Base-by-base conservation (phyloP, 257 asterid species). In the Capsicum rhomboideum region DNA sequence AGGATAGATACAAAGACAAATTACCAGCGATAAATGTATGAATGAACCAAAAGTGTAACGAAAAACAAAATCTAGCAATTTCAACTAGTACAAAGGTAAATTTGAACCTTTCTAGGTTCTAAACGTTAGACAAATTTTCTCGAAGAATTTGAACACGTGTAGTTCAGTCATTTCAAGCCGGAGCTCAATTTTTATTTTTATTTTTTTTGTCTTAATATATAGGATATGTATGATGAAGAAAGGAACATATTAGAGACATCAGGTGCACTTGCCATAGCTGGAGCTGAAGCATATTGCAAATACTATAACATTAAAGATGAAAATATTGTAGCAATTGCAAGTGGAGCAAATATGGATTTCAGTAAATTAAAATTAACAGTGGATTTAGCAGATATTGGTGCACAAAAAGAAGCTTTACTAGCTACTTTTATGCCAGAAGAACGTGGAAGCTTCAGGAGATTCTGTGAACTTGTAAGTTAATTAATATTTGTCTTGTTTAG, bases 331-430 rank as follows among this genome's bases (percentile, higher is more conserved):
- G 97, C 97, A 59, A 89, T 96, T 88, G 92, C 99, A 21, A 94
- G 95, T 78, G 99, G 99, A 78, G 99, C 99, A 29, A 96, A 96
- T 90, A 93, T 96, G 97, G 94, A 94, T 64, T 94, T 96, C 80
- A 96, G 93, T 82, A 88, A 97, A 83, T 88, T 96, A 86, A 91
- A 97, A 91, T 85, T 92, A 87, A 95, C 94, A 54, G 91, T 97
- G 85, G 99, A 94, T 78, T 96, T 92, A 85, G 98, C 98, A 29
- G 91, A 87, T 79, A 93, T 93, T 52, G 98, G 98, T 87, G 85
- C 98, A 75, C 94, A 86, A 21, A 86, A 89, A 67, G 99, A 92
- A 87, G 97, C 94, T 74, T 96, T 93, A 71, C 90, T 94, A 72
- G 94, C 98, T 8, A 94, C 98, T 80, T 85, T 87, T 89, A 77